Percentiles rank a stretch among this genome's conserved stretches.
Evolutionary conservation across 495 filamentous ascomycete species (phyloP).

Genomic region (Penicillium roqueforti): DNA sequence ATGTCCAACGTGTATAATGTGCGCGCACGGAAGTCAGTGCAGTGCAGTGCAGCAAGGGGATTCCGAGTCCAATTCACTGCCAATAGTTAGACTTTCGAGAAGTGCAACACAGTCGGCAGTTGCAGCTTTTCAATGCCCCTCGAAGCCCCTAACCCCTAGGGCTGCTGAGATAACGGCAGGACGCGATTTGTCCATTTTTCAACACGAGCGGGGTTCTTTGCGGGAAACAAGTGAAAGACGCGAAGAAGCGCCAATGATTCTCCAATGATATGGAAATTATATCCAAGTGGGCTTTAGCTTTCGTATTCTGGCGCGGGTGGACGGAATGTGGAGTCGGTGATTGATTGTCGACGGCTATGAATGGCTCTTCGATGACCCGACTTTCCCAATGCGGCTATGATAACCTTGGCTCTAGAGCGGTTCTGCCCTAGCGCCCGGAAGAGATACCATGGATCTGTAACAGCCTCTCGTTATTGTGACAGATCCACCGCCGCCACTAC

Average conservation of each 20-base stretch:
- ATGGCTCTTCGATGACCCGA: constrained; percentile 1
- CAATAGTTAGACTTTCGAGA: background rate
- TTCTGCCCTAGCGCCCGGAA: constrained; percentile 2
- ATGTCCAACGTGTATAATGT: background rate
- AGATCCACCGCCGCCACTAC: too few species aligned
- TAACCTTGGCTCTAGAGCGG: constrained; percentile 6
- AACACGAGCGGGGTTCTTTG: background rate
- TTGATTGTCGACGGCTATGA: background rate
- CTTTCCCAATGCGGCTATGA: background rate
- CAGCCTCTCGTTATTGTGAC: too few species aligned
- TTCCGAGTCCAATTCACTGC: background rate
- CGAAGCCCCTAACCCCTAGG: background rate
- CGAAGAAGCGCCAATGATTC: background rate
- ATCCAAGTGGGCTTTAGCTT: background rate
- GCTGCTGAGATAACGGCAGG: background rate
- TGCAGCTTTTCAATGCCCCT: background rate
- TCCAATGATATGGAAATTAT: background rate
- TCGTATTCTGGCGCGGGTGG: constrained; percentile 1
- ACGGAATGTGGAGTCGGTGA: constrained; percentile 15
- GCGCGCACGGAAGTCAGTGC: background rate
- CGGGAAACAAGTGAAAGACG: background rate
- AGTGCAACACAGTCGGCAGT: background rate
- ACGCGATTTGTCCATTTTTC: background rate
- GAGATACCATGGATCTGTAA: background rate
- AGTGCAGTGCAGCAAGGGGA: background rate